Evolutionary conservation across 441 rosid species (phyloP).

Genomic region (Adansonia madagascariensis): DNA sequence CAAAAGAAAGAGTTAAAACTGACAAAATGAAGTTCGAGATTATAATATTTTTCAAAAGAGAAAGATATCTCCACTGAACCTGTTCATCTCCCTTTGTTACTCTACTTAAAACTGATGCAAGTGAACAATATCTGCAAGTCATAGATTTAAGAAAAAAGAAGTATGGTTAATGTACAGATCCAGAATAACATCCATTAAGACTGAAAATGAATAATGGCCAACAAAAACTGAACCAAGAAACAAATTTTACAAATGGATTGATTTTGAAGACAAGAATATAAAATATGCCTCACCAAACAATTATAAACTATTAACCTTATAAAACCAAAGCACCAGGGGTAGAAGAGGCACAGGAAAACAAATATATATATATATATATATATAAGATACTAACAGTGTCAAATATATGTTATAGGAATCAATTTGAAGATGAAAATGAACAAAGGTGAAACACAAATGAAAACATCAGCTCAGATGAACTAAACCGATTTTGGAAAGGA

Average conservation of each 20-base stretch:
- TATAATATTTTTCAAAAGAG: slow-evolving; percentile 11
- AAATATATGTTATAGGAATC: neutral
- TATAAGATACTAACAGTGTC: neutral
- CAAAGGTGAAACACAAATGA: slow-evolving; percentile 3
- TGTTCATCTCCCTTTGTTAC: slow-evolving; percentile 31
- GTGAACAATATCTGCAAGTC: slow-evolving; percentile 20
- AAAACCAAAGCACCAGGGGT: neutral
- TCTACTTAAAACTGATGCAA: neutral
- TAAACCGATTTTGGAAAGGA: neutral
- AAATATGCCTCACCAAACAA: slow-evolving; percentile 12
- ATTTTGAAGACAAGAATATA: neutral
- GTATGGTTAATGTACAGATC: slow-evolving; percentile 13
- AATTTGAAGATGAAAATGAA: slow-evolving; percentile 8
- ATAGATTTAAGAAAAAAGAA: slow-evolving; percentile 1
- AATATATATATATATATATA: neutral
- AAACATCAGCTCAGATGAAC: neutral
- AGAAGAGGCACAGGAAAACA: neutral
- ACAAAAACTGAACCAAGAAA: neutral
- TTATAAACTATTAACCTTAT: neutral
- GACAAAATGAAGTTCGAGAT: neutral
- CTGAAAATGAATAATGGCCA: neutral
- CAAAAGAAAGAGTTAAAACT: slow-evolving; percentile 22
- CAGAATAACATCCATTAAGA: neutral
- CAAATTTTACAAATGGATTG: neutral
- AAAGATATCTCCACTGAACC: slow-evolving; percentile 25